Conservation (phyloP, 2,329 filamentous ascomycete genomes). For the Metarhizium album region DNA sequence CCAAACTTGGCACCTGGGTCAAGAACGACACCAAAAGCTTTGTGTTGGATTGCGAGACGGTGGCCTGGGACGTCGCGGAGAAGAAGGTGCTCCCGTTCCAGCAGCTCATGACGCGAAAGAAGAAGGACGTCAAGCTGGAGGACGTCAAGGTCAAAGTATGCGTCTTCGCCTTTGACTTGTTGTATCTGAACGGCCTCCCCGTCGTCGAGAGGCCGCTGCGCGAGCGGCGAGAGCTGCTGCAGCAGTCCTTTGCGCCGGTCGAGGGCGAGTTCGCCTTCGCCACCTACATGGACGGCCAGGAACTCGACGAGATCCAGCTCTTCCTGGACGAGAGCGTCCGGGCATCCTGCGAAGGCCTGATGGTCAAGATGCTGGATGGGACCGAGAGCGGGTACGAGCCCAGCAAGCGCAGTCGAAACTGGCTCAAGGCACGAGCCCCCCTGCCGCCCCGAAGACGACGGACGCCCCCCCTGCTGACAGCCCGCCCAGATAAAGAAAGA, state of each 20-base stretch:
- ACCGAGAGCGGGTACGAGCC: slow-evolving; percentile 90
- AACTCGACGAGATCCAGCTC: slow-evolving; percentile 85
- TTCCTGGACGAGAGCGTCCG: slow-evolving; percentile 93
- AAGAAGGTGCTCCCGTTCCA: slow-evolving; percentile 97
- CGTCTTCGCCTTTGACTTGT: slow-evolving; percentile 89
- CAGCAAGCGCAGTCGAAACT: slow-evolving; percentile 91
- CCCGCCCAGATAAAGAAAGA: slow-evolving; percentile 81
- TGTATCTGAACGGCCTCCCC: slow-evolving; percentile 86
- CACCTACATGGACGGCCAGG: slow-evolving; percentile 73
- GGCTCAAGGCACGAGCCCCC: slow-evolving; percentile 71
- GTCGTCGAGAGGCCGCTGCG: slow-evolving; percentile 80
- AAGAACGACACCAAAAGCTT: slow-evolving; percentile 86
- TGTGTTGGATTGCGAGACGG: slow-evolving; percentile 96
- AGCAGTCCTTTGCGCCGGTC: slow-evolving; percentile 59
- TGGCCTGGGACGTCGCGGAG: slow-evolving; percentile 88
- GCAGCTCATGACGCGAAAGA: slow-evolving; percentile 94
- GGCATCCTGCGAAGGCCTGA: slow-evolving; percentile 89
- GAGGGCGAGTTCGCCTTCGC: slow-evolving; percentile 92
- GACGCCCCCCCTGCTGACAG: not conserved
- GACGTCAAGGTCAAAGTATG: slow-evolving; percentile 96
- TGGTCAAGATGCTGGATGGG: slow-evolving; percentile 99
- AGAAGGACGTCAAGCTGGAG: slow-evolving; percentile 91
- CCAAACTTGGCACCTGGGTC: slow-evolving; percentile 80
- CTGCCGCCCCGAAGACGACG: too few species aligned
- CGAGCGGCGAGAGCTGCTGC: slow-evolving; percentile 68